Conservation (phyloP, 345 rosid genomes). For the Populus deltoides region DNA sequence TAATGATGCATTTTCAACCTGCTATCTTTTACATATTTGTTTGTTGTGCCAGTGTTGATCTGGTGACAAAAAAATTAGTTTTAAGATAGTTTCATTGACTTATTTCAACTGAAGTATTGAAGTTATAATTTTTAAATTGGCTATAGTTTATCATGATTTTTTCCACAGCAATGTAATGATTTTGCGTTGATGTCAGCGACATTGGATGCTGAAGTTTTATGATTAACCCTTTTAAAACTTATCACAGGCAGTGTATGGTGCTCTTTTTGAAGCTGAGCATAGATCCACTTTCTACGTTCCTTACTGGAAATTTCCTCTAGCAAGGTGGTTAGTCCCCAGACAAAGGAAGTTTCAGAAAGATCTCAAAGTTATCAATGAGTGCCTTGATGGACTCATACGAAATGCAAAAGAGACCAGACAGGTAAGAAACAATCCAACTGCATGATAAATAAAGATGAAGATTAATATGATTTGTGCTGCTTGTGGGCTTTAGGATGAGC, state of each 20-base stretch:
- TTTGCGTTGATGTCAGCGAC: background rate
- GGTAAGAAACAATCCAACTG: constrained; percentile 34
- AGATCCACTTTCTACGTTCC: constrained; percentile 94
- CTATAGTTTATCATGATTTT: background rate
- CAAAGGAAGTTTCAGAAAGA: constrained; percentile 79
- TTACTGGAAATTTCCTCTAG: constrained; percentile 89
- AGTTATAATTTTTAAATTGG: background rate
- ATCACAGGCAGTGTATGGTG: constrained; percentile 87
- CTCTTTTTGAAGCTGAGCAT: constrained; percentile 97
- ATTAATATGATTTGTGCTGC: background rate
- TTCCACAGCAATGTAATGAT: background rate
- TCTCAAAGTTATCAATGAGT: constrained; percentile 85
- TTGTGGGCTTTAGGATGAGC: background rate
- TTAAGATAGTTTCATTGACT: too few relatives aligned
- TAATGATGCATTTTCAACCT: background rate
- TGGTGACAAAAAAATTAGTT: too few relatives aligned
- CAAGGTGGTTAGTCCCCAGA: constrained; percentile 87
- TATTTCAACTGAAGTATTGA: background rate
- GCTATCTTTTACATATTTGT: background rate
- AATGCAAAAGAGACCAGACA: constrained; percentile 93
- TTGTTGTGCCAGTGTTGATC: background rate
- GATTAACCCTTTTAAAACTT: background rate
- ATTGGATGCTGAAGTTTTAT: background rate
- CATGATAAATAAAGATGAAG: background rate
- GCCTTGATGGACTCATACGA: constrained; percentile 84